Conservation (phyloP, 805 yeast genomes). For the Yarrowia sp. region DNA sequence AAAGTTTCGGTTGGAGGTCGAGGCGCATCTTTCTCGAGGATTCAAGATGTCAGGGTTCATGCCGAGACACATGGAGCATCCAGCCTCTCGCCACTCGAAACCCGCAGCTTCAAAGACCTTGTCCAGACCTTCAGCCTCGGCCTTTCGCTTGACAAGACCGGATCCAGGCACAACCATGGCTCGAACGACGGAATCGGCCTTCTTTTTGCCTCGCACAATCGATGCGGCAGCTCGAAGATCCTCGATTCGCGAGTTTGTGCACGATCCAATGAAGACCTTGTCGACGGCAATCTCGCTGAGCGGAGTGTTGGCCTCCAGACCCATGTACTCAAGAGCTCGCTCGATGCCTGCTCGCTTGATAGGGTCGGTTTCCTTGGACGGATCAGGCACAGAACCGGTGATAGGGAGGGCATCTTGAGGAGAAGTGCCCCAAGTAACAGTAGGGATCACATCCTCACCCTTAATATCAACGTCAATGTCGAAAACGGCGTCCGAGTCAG, state of each 20-base stretch:
- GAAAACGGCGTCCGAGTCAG: slow-evolving; percentile 88
- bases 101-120: slow-evolving; percentile 89
- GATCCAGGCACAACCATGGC: slow-evolving; percentile 97
- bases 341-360: slow-evolving; percentile 79
- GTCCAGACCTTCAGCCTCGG: slow-evolving; percentile 92
- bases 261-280: slow-evolving; percentile 95
- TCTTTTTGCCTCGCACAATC: slow-evolving; percentile 85
- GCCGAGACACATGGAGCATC: slow-evolving; percentile 99
- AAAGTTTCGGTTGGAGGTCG: slow-evolving; percentile 97
- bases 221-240: slow-evolving; percentile 94
- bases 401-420: slow-evolving; percentile 98
- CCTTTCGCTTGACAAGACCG: slow-evolving; percentile 88
- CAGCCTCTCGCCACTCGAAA: slow-evolving; percentile 99
- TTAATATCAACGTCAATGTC: slow-evolving; percentile 79
- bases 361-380: slow-evolving; percentile 59
- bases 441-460: slow-evolving; percentile 86
- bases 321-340: slow-evolving; percentile 91
- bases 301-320: slow-evolving; percentile 78
- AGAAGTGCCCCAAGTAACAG: slow-evolving; percentile 99
- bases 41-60: slow-evolving; percentile 97
- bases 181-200: slow-evolving; percentile 74
- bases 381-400: slow-evolving; percentile 88
- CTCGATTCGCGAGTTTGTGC: slow-evolving; percentile 97
- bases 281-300: slow-evolving; percentile 73
- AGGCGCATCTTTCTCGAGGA: slow-evolving; percentile 97